Percentiles rank a stretch among this genome's conserved stretches.
These are phyloP conservation scores for Arabidopsis hybrid DNA, from an alignment of 441 rosid species.

Conservation along the genomic window DNA sequence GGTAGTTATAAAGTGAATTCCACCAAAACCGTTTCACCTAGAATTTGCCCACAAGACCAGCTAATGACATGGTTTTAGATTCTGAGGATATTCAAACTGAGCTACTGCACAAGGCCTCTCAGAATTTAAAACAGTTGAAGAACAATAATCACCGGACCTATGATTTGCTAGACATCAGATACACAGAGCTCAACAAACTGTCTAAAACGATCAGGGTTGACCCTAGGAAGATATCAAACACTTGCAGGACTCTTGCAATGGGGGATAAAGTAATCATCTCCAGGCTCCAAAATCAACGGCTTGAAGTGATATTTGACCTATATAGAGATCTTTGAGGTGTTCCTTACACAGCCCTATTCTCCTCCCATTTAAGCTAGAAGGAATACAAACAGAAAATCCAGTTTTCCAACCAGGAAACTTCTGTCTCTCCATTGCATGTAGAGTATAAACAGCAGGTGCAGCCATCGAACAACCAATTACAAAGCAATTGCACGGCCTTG, in stretches of 20 bases:
- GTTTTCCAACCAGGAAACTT: constrained; percentile 97
- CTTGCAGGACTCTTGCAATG: constrained; percentile 26
- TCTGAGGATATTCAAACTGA: constrained; percentile 15
- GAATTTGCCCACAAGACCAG: not conserved
- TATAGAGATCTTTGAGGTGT: constrained; percentile 73
- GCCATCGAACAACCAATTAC: constrained; percentile 68
- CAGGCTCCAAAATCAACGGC: constrained; percentile 82
- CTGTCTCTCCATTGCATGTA: constrained; percentile 94
- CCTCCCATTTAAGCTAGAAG: constrained; percentile 84
- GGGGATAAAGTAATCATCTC: constrained; percentile 49
- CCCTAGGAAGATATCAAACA: constrained; percentile 7
- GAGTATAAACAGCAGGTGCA: constrained; percentile 79
- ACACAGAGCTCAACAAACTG: constrained; percentile 22
- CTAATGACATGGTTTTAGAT: constrained; percentile 30
- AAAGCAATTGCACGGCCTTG: constrained; percentile 85
- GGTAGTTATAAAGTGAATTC: constrained; percentile 12
- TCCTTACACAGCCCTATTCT: constrained; percentile 77
- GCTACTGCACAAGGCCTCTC: constrained; percentile 14
- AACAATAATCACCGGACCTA: constrained; percentile 18
- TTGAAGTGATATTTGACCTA: constrained; percentile 84
- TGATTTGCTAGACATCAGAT: constrained; percentile 9
- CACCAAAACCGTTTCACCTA: constrained; percentile 31
- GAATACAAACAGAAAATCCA: constrained; percentile 84
- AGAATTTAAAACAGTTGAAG: not conserved
- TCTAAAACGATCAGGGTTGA: constrained; percentile 16